Conservation (phyloP, 148 eudicot genomes). For the Chenopodium formosanum region DNA sequence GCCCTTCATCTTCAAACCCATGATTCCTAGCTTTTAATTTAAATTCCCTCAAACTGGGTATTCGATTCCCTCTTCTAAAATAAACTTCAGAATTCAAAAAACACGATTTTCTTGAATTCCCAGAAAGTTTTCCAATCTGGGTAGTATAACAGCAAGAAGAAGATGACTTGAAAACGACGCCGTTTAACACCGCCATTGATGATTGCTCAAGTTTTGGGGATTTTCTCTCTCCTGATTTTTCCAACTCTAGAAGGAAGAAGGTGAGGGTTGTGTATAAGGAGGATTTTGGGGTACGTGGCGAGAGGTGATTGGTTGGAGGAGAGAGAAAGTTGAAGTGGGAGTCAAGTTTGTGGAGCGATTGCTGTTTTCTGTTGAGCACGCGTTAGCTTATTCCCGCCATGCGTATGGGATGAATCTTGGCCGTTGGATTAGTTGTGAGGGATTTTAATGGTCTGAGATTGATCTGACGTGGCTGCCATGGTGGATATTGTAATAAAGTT, state of each 20-base stretch:
- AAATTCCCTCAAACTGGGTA: constrained; percentile 9
- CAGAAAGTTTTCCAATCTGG: constrained; percentile 11
- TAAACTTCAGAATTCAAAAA: background rate
- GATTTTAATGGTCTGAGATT: constrained; percentile 10
- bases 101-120: background rate
- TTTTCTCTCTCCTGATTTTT: background rate
- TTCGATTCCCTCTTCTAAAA: constrained; percentile 8
- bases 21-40: constrained; percentile 4
- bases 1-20: constrained; percentile 42
- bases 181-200: constrained; percentile 35
- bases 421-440: constrained; percentile 24
- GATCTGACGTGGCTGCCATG: background rate
- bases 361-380: constrained; percentile 44
- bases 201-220: background rate
- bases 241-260: background rate
- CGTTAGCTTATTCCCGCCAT: constrained; percentile 29
- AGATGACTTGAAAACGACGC: constrained; percentile 15
- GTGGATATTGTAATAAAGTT: background rate
- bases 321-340: constrained; percentile 13
- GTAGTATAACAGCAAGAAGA: background rate
- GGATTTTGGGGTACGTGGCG: constrained; percentile 35
- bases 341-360: constrained; percentile 13
- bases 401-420: background rate
- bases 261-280: background rate
- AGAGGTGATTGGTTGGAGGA: constrained; percentile 21